Conservation (phyloP, 306 rosid species). For the Sechiopsis laciniata region DNA sequence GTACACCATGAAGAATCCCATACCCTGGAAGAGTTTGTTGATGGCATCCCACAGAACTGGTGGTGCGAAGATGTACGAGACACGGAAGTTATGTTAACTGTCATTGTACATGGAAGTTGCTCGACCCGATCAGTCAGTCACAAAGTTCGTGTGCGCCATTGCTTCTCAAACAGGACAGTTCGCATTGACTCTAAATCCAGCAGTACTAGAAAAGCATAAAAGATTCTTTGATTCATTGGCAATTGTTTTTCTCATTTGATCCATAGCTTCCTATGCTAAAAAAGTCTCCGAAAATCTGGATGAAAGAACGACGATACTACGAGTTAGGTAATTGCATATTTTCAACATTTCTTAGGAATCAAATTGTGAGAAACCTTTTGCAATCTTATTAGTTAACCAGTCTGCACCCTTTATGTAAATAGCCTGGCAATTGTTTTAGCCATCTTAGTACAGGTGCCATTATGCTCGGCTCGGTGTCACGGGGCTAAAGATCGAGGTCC, state of each 20-base stretch:
- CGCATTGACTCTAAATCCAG: slow-evolving; percentile 48
- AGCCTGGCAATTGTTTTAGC: slow-evolving; percentile 15
- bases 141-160: slow-evolving; percentile 53
- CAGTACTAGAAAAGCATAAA: slow-evolving; percentile 39
- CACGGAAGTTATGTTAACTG: slow-evolving; percentile 59
- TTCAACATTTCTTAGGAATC: slow-evolving; percentile 5
- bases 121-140: slow-evolving; percentile 39
- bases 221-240: slow-evolving; percentile 6
- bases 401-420: slow-evolving; percentile 18
- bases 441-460: slow-evolving; percentile 12
- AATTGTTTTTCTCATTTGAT: slow-evolving; percentile 1
- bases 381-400: slow-evolving; percentile 7
- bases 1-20: slow-evolving; percentile 65
- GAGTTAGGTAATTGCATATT: slow-evolving; percentile 15
- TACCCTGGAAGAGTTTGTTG: slow-evolving; percentile 52
- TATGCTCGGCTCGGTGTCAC: background rate
- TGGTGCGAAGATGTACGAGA: slow-evolving; percentile 83
- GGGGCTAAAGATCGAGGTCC: background rate
- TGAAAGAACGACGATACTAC: slow-evolving; percentile 1
- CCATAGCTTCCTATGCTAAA: background rate
- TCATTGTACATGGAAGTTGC: slow-evolving; percentile 64
- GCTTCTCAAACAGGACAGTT: slow-evolving; percentile 51
- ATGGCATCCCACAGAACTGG: slow-evolving; percentile 77
- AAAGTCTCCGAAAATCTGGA: background rate
- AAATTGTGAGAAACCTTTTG: background rate